These are phyloP conservation scores for Rhizophora mangle DNA, from an alignment of 345 rosid genomes.

Conservation along the genomic window DNA sequence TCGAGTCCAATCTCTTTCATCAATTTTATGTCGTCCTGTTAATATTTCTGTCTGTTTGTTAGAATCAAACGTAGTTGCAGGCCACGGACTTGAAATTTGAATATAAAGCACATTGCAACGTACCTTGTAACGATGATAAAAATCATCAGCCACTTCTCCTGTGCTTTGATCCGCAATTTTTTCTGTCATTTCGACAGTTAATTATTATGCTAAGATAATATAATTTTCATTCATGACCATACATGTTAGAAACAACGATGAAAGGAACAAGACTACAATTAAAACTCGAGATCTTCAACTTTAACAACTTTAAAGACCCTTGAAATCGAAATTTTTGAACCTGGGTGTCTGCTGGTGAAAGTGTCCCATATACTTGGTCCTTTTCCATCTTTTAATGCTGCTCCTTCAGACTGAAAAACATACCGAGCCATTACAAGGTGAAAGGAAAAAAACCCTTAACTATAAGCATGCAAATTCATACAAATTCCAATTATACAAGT, in stretches of 20 bases:
- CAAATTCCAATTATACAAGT: not conserved
- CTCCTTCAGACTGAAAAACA: conserved; percentile 22
- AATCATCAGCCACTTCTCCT: conserved; percentile 22
- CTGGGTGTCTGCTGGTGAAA: conserved; percentile 16
- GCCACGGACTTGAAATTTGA: not conserved
- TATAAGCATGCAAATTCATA: too few species aligned
- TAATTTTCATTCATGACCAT: too few species aligned
- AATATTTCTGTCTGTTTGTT: not conserved
- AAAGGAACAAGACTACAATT: too few species aligned
- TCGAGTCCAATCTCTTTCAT: conserved; percentile 20
- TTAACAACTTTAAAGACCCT: too few species aligned
- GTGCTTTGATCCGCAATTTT: conserved; percentile 15
- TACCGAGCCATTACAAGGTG: not conserved
- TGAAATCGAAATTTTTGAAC: not conserved
- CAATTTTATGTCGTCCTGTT: conserved; percentile 21
- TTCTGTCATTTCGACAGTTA: not conserved
- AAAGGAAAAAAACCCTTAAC: too few species aligned
- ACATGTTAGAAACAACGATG: too few species aligned
- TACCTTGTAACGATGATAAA: conserved; percentile 22
- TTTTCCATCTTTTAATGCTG: conserved; percentile 11
- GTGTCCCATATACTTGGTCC: conserved; percentile 27
- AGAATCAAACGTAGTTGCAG: not conserved
- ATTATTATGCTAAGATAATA: too few species aligned
- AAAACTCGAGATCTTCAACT: too few species aligned
- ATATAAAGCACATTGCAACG: too few species aligned